A percentile compares a stretch with the other conserved stretches of the same genome.
Conservation (phyloP, 2,329 filamentous ascomycete genomes). For the Xenosphaeropsis pyriputrescens region DNA sequence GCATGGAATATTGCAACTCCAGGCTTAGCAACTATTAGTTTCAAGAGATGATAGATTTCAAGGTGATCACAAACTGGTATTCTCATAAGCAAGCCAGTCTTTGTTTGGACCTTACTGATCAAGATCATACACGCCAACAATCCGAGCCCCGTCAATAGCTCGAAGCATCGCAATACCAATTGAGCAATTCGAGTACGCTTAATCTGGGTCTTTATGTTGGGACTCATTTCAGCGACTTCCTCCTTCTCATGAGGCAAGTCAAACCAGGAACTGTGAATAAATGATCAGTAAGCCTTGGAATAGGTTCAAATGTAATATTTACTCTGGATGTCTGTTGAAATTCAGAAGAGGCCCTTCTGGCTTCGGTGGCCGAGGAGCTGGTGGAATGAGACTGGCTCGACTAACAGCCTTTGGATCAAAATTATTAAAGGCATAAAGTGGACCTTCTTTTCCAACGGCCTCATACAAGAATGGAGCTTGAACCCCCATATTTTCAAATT, state of each 20-base stretch:
- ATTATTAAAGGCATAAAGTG: constrained; percentile 32
- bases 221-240: constrained; percentile 51
- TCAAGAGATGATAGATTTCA: background rate
- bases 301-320: constrained; percentile 19
- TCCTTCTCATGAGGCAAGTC: constrained; percentile 47
- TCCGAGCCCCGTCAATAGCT: constrained; percentile 55
- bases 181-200: constrained; percentile 55
- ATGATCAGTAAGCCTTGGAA: constrained; percentile 3
- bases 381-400: constrained; percentile 58
- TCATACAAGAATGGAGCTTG: constrained; percentile 65
- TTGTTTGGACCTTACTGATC: constrained; percentile 48
- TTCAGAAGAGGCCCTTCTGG: constrained; percentile 62
- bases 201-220: constrained; percentile 55
- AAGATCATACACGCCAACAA: constrained; percentile 65
- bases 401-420: constrained; percentile 85
- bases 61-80: constrained; percentile 45
- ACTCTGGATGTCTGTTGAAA: constrained; percentile 83
- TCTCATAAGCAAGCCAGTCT: constrained; percentile 61
- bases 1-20: constrained; percentile 60
- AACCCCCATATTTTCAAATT: constrained; percentile 27
- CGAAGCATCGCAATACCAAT: constrained; percentile 49
- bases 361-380: constrained; percentile 41
- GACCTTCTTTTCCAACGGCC: constrained; percentile 28
- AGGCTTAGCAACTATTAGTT: constrained; percentile 34
- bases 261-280: constrained; percentile 31